Evolutionary conservation across 2,329 filamentous ascomycete species (phyloP).

Genomic region (Fusarium temperatum): DNA sequence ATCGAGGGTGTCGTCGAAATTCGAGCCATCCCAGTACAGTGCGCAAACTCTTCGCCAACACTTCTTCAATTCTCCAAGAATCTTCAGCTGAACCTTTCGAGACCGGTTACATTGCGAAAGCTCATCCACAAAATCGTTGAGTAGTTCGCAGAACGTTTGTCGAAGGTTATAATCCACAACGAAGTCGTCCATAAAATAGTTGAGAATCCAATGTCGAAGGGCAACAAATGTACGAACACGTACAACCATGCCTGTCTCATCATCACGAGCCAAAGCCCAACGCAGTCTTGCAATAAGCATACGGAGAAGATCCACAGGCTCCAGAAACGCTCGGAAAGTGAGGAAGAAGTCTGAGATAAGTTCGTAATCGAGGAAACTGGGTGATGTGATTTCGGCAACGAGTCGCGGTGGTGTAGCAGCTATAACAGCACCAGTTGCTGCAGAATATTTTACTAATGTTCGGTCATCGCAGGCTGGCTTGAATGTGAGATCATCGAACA

Average conservation of each 20-base stretch:
- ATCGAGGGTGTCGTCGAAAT: slow-evolving; percentile 69
- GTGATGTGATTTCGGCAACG: slow-evolving; percentile 95
- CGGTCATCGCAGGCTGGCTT: slow-evolving; percentile 82
- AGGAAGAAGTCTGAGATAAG: slow-evolving; percentile 97
- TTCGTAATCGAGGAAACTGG: slow-evolving; percentile 95
- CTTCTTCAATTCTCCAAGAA: slow-evolving; percentile 92
- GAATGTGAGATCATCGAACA: slow-evolving; percentile 84
- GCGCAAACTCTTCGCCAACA: slow-evolving; percentile 95
- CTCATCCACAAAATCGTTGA: slow-evolving; percentile 75
- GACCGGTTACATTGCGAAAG: slow-evolving; percentile 55
- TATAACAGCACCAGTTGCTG: slow-evolving; percentile 75
- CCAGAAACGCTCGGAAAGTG: slow-evolving; percentile 89
- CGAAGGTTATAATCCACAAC: slow-evolving; percentile 79
- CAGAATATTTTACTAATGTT: slow-evolving; percentile 82
- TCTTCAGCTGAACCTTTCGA: slow-evolving; percentile 75
- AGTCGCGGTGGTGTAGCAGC: slow-evolving; percentile 91
- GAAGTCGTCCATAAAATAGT: slow-evolving; percentile 97
- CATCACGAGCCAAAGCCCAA: slow-evolving; percentile 83
- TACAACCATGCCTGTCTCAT: slow-evolving; percentile 92
- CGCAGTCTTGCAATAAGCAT: slow-evolving; percentile 85
- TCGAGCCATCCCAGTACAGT: slow-evolving; percentile 83
- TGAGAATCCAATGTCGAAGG: slow-evolving; percentile 94
- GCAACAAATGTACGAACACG: slow-evolving; percentile 95
- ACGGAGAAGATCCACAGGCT: slow-evolving; percentile 77
- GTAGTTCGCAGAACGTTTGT: slow-evolving; percentile 78